These are phyloP conservation scores for Sugiyamaella grinbergsii DNA, from an alignment of 1,139 yeast genomes.

Conservation along the genomic window DNA sequence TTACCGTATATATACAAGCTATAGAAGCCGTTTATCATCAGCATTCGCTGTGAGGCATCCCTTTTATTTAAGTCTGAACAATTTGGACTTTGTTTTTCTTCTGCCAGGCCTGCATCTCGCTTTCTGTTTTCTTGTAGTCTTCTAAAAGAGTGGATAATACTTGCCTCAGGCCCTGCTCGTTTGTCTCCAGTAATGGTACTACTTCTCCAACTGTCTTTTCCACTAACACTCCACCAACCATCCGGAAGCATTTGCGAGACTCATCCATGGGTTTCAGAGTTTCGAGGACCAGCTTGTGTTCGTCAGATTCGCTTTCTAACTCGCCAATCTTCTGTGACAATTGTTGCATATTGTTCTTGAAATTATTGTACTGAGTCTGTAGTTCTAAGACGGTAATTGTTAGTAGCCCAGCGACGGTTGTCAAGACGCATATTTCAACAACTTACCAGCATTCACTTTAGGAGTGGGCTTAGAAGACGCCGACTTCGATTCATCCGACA, in stretches of 20 bases:
- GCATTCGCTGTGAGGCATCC: background rate
- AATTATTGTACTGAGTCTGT: conserved; percentile 48
- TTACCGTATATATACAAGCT: too few species aligned
- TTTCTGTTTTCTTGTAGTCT: conserved; percentile 44
- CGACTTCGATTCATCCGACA: conserved; percentile 25
- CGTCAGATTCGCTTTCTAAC: conserved; percentile 48
- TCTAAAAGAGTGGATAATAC: conserved; percentile 42
- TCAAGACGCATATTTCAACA: background rate
- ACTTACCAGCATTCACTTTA: conserved; percentile 32
- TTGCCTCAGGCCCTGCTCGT: conserved; percentile 48
- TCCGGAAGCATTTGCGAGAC: conserved; percentile 76
- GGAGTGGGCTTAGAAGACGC: conserved; percentile 26
- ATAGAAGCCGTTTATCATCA: too few species aligned
- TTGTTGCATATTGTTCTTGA: conserved; percentile 43
- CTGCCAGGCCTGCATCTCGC: conserved; percentile 45
- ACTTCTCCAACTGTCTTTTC: conserved; percentile 82
- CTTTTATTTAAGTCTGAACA: conserved; percentile 40
- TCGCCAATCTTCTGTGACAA: conserved; percentile 46
- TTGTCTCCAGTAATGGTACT: conserved; percentile 63
- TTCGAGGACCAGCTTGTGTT: conserved; percentile 44
- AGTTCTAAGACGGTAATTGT: conserved; percentile 36
- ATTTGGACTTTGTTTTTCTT: conserved; percentile 48
- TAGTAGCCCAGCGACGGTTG: background rate
- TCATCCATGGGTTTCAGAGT: conserved; percentile 56
- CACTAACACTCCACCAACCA: conserved; percentile 92